Evolutionary conservation across 2,329 filamentous ascomycete species (phyloP), one percentile per base, ranked within the genome.

Genomic region (Endocalyx cinctus): DNA sequence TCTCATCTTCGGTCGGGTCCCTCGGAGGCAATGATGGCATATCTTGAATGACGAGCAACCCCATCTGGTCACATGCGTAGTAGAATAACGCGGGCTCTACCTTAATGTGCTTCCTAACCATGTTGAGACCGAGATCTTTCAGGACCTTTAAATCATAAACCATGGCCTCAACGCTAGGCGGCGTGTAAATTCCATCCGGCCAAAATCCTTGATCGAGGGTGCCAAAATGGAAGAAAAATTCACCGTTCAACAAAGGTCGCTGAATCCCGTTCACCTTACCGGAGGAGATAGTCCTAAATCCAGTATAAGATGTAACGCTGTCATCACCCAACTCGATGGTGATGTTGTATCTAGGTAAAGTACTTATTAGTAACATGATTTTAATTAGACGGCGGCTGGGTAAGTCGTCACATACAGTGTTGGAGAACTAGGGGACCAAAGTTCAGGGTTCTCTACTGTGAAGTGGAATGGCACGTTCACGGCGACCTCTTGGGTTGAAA

Each of bases 141-240:
- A 85, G 55, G 5, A 76, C 58, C 38, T 81, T 50, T 10, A 87
- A 49, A 45, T 86, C 82, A 34, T 70, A 84, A 0, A 75, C 61
- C 77, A 86, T 81, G 0, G 81, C 82, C 41, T 85, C 79, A 4
- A 67, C 62, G 7, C 67, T 84, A 0, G 82, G 82, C 0, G 82
- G 71, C 0, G 71, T 71, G 49, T 85, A 74, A 4, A 85, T 60
- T 0, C 82, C 82, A 47, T 85, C 81, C 0, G 80, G 81, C 81
- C 80, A 85, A 53, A 67, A 84, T 0, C 82, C 82, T 46, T 86
- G 82, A 37, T 86, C 82, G 0, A 86, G 64, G 0, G 80, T 81
- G 4, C 79, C 80, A 32, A 84, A 81, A 26, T 74, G 66, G 53
- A 85, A 86, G 10, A 77, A 61, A 25, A 82, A 82, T 34, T 83